phyloP scores from a whole-genome alignment of 1,284 basidiomycete species.

The Cerrena zonata region DNA sequence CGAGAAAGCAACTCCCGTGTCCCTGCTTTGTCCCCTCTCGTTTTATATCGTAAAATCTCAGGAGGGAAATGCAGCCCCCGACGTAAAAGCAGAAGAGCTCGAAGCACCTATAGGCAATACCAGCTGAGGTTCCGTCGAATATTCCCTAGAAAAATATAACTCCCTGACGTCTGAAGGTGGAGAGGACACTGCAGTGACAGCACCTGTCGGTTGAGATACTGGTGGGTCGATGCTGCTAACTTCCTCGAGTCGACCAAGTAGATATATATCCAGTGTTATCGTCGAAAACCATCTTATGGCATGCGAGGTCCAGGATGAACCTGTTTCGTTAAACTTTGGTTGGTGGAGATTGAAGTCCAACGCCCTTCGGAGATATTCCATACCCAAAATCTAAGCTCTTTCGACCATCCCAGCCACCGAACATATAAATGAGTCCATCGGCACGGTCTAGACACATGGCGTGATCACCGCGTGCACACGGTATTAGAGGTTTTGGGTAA shows the following conservation, averaged over 20 bases:
- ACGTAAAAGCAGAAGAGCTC: background rate
- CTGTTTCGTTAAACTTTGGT: slow-evolving; percentile 44
- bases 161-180: no score
- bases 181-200: background rate
- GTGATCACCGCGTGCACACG: slow-evolving; percentile 68
- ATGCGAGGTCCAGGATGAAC: slow-evolving; percentile 70
- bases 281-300: slow-evolving; percentile 82
- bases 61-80: slow-evolving; percentile 38
- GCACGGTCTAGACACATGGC: slow-evolving; percentile 75
- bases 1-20: slow-evolving; percentile 63
- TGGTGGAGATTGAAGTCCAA: slow-evolving; percentile 60
- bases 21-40: slow-evolving; percentile 50
- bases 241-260: slow-evolving; percentile 60
- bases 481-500: slow-evolving; percentile 33
- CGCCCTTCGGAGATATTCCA: slow-evolving; percentile 58
- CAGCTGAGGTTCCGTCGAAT: no score
- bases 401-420: slow-evolving; percentile 77
- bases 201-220: background rate
- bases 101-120: slow-evolving; percentile 6
- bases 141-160: no score
- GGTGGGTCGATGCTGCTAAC: slow-evolving; percentile 27
- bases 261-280: slow-evolving; percentile 64
- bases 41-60: slow-evolving; percentile 70
- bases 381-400: slow-evolving; percentile 72
- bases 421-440: slow-evolving; percentile 63